phyloP scores from a whole-genome alignment of 768 basidiomycete species.

The Gelatoporia subvermispora region DNA sequence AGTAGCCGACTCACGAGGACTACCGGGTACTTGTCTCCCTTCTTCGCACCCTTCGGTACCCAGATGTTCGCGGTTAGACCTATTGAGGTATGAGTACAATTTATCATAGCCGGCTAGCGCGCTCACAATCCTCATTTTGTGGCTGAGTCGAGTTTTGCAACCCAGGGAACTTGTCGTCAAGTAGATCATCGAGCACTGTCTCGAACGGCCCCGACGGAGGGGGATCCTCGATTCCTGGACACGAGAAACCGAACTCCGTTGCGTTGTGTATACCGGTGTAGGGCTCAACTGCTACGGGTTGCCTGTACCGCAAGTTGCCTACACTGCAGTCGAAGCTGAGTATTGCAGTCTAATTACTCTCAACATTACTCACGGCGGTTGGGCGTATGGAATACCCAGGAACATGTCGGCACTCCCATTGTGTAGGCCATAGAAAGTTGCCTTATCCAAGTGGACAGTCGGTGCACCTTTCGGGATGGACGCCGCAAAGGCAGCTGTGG shows the following conservation, averaged over 20 bases:
- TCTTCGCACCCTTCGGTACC: neutral
- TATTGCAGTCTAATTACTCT: too few species aligned
- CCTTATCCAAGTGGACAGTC: too few species aligned
- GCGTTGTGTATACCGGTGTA: conserved; percentile 12
- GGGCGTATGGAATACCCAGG: too few species aligned
- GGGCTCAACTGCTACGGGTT: conserved; percentile 5
- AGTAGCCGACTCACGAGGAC: conserved; percentile 1
- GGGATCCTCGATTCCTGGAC: conserved; percentile 9
- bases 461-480: too few species aligned
- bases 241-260: conserved; percentile 14
- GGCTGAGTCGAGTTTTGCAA: neutral
- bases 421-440: too few species aligned
- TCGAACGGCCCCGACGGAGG: neutral
- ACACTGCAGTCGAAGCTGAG: conserved; percentile 7
- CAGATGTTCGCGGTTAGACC: neutral
- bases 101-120: too few species aligned
- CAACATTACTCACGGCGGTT: too few species aligned
- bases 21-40: conserved; percentile 5
- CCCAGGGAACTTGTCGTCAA: neutral
- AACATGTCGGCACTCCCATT: too few species aligned
- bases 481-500: too few species aligned
- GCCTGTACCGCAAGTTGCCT: conserved; percentile 15
- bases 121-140: conserved; percentile 15
- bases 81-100: too few species aligned
- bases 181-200: neutral